These are phyloP conservation scores for Myxozyma lipomycoides DNA, from an alignment of 805 yeast species.

Conservation along the genomic window DNA sequence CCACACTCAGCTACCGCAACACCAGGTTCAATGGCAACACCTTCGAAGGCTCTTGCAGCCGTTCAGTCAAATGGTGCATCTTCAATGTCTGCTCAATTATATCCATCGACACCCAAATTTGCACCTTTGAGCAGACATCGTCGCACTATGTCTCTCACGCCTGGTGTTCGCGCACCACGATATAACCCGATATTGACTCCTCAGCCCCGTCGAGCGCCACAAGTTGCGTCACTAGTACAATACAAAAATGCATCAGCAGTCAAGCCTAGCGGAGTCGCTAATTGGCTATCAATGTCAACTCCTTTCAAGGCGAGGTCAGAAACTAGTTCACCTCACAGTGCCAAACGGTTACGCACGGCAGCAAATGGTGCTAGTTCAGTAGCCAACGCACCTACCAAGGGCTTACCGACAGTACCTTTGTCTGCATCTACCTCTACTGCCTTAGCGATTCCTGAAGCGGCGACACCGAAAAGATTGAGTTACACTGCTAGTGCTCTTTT, in stretches of 20 bases:
- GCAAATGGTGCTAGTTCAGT: not conserved
- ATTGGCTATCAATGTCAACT: conserved; percentile 25
- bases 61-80: not conserved
- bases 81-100: conserved; percentile 17
- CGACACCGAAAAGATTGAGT: conserved; percentile 36
- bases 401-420: not conserved
- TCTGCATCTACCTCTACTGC: not conserved
- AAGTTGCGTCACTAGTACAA: not conserved
- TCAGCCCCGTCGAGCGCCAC: conserved; percentile 13
- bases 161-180: conserved; percentile 24
- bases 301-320: conserved; percentile 39
- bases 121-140: conserved; percentile 15
- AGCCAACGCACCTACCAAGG: not conserved
- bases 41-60: not conserved
- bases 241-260: not conserved
- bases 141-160: conserved; percentile 5
- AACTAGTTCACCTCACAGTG: conserved; percentile 5
- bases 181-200: conserved; percentile 26
- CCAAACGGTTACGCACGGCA: conserved; percentile 4
- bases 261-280: conserved; percentile 6
- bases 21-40: conserved; percentile 27
- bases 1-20: conserved; percentile 9
- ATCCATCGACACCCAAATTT: conserved; percentile 20
- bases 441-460: not conserved
- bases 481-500: conserved; percentile 50